These are phyloP conservation scores for Fusarium equiseti DNA, from an alignment of 2,329 filamentous ascomycete species.

Conservation along the genomic window DNA sequence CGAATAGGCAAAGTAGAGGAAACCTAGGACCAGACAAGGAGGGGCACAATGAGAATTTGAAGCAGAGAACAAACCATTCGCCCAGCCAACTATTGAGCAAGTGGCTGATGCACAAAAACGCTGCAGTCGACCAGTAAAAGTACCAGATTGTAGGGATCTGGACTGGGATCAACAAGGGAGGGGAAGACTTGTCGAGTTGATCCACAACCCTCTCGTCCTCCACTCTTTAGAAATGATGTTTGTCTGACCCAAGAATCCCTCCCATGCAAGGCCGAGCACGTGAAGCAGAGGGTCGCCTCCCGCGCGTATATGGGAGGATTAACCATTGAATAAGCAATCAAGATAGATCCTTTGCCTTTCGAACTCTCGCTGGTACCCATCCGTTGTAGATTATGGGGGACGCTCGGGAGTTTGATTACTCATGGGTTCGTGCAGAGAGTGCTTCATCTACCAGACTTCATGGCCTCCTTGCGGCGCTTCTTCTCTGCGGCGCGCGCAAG, in stretches of 20 bases:
- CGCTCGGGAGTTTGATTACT: conserved; percentile 5
- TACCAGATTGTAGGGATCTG: conserved; percentile 10
- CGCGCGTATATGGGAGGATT: conserved; percentile 16
- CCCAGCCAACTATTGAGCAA: conserved; percentile 27
- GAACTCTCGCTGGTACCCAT: conserved; percentile 12
- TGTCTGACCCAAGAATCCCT: conserved; percentile 9
- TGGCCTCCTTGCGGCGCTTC: conserved; percentile 69
- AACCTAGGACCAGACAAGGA: conserved; percentile 18
- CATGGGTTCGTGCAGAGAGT: conserved; percentile 25
- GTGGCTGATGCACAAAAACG: conserved; percentile 40
- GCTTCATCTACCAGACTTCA: conserved; percentile 61
- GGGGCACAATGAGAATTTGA: conserved; percentile 2
- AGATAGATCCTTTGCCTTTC: conserved; percentile 24
- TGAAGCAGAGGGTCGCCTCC: conserved; percentile 28
- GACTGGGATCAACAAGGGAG: conserved; percentile 12
- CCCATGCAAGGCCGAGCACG: conserved; percentile 20
- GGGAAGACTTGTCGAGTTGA: conserved; percentile 8
- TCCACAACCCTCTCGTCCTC: conserved; percentile 21
- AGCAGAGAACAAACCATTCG: conserved; percentile 17
- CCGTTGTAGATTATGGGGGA: not conserved
- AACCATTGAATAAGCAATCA: conserved; percentile 31
- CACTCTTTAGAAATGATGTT: conserved; percentile 17
- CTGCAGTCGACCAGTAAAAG: conserved; percentile 29
- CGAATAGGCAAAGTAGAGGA: conserved; percentile 19
- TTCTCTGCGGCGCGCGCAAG: conserved; percentile 69